Evolutionary conservation across 2,329 filamentous ascomycete species (phyloP), one percentile per base, ranked within the genome.

Genomic region (Zymoseptoria ardabiliae): DNA sequence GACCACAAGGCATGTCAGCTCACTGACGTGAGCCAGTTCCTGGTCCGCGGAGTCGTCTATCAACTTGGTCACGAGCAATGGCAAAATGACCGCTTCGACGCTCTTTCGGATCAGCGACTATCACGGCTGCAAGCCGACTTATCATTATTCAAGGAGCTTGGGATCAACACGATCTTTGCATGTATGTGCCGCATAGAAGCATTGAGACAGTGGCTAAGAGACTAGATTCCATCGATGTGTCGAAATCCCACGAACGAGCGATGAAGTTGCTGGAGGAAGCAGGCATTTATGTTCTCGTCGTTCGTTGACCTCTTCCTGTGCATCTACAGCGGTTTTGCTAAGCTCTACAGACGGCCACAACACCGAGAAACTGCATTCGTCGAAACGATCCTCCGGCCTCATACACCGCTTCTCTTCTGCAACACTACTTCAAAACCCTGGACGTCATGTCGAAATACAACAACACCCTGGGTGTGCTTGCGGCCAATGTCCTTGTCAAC

Each of bases 261-360:
- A 65, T 65, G 63, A 61, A 58, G 20, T 11, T 65, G n/a, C 53
- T 65, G 8, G 62, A 53, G n/a, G 50, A 61, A 21, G 63, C 62
- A 0, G 60, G 62, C 7, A 63, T 64, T 2, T 58, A 64, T 45
- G 62, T 64, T 17, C 30, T 64, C 13, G 25, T 50, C 28, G 63
- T 65, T 2, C 52, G 62, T 50, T 17, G 11, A 23, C 3, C 35
- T 30, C 49, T 8, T 8, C 20, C 23, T 50, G 25, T 28, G 2
- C 7, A 25, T 55, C n/a, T 22, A 25, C 22, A 5, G 51, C 35
- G 22, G 52, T 53, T 50, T 25, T 7, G n/a, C 21, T 13, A 49
- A 49, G 8, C 21, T 17, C 41, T 30, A 25, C 22, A 55, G 54
- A 25, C 25, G 11, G 49, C 58, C 20, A 50, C 56, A 22, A 61